phyloP scores from a whole-genome alignment of 148 eudicot genomes.

The Rhododendron simsii region DNA sequence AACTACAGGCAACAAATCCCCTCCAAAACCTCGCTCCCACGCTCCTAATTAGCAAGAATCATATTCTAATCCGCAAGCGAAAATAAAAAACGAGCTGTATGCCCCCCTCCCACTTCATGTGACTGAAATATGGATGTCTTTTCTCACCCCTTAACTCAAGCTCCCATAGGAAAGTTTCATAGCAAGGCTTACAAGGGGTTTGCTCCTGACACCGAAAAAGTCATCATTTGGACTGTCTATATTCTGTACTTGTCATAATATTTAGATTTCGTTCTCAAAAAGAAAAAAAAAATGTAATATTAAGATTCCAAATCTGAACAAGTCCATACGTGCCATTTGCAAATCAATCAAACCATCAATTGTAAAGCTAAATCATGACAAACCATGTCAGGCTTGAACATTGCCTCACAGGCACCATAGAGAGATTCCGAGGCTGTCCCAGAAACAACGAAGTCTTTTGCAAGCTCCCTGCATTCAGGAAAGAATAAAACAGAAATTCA shows the following conservation, averaged over 20 bases:
- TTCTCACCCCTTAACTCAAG: background rate
- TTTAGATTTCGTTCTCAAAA: too few species aligned
- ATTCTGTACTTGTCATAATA: background rate
- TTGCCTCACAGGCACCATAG: slow-evolving; percentile 97
- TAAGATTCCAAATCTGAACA: background rate
- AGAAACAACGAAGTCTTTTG: slow-evolving; percentile 96
- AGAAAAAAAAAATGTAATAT: too few species aligned
- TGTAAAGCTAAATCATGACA: slow-evolving; percentile 11
- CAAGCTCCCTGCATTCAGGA: slow-evolving; percentile 63
- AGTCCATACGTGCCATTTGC: background rate
- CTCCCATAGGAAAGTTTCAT: background rate
- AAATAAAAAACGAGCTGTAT: background rate
- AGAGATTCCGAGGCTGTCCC: slow-evolving; percentile 93
- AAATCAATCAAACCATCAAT: background rate
- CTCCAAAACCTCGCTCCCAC: background rate
- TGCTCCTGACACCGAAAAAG: background rate
- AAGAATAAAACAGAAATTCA: background rate
- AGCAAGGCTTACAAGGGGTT: background rate
- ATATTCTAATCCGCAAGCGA: background rate
- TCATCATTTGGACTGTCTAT: background rate
- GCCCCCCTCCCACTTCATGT: background rate
- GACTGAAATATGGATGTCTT: background rate
- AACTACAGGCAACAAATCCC: background rate
- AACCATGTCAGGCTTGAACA: slow-evolving; percentile 99
- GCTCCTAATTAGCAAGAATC: background rate